Percentiles rank a stretch among this genome's conserved stretches.
phyloP scores from a whole-genome alignment of 768 basidiomycete species.

The Naganishia friedmannii region DNA sequence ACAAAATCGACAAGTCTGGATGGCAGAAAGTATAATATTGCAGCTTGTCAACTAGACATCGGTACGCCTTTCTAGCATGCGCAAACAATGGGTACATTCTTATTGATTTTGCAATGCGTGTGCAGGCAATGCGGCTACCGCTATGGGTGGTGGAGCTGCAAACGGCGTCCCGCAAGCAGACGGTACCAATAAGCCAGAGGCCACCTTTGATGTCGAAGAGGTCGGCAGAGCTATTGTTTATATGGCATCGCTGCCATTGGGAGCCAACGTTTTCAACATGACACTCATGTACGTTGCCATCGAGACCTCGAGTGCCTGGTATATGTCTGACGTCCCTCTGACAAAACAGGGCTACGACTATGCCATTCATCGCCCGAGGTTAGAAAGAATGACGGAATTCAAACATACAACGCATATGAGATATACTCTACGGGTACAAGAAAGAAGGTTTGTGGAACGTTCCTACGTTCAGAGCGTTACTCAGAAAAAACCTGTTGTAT shows the following conservation, averaged over 20 bases:
- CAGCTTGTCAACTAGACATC: constrained; percentile 78
- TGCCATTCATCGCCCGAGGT: constrained; percentile 50
- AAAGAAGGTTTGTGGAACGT: background rate
- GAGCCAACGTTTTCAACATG: constrained; percentile 68
- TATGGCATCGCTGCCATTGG: constrained; percentile 66
- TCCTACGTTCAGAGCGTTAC: background rate
- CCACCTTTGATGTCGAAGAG: constrained; percentile 67
- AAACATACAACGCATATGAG: constrained; percentile 14
- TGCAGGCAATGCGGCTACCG: constrained; percentile 63
- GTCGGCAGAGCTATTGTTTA: constrained; percentile 71
- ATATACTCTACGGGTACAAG: constrained; percentile 6
- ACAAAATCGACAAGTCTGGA: constrained; percentile 75
- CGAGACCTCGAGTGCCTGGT: background rate
- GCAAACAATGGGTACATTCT: background rate
- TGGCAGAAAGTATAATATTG: constrained; percentile 69
- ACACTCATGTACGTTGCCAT: constrained; percentile 65
- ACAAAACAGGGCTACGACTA: constrained; percentile 42
- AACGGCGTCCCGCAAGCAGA: constrained; percentile 67
- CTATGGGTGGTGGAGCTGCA: constrained; percentile 57
- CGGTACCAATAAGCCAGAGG: constrained; percentile 61
- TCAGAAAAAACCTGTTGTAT: no score
- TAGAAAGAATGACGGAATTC: background rate
- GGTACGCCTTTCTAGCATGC: constrained; percentile 54
- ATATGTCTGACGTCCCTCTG: background rate
- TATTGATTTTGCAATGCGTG: background rate